Evolutionary conservation across 805 yeast genomes (phyloP), one percentile per base, ranked within the genome.

Genomic region (Cyberlindnera sargentensis): DNA sequence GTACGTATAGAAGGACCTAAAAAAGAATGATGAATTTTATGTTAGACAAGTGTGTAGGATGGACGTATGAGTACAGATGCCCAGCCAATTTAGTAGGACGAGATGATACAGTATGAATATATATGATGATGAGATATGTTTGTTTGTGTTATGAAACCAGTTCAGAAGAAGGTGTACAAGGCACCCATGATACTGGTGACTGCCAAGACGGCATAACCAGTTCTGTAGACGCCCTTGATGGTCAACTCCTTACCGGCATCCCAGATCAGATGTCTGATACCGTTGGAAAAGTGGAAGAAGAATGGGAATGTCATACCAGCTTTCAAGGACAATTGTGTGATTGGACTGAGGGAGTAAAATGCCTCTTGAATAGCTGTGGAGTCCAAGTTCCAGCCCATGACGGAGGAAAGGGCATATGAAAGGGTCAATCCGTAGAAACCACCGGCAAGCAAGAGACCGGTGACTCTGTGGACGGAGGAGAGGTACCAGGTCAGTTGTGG

Each of bases 201-300:
- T 28, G 82, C 97, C 45, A 89, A 64, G 20, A 88, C 95, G 39
- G 77, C 70, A 67, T 87, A 86, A 50, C 96, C 98, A 32, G 97
- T 89, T 68, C 83, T 79, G 79, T 85, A 84, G 45, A 93, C 96
- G 54, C 95, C 97, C 61, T 83, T 78, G 55, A 86, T 60, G 48
- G 89, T 76, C 62, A 91, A 75, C 65, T 83, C 85, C 53, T 70
- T 72, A 63, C 95, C 95, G 42, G 80, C 64, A 65, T 93, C 99
- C 99, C 99, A 93, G 44, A 86, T 61, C 66, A 91, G 70, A 65
- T 93, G 99, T 76, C 99, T 87, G 50, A 91, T 47, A 57, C 98
- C 97, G 64, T 90, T 88, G 63, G 73, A 78, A 38, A 76, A 58
- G 67, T 93, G 99, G 83, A 78, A 89, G 29, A 84, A 84, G 66